These are phyloP conservation scores for Bonnemaisonia californica DNA, from an alignment of 31 red algal species.

Conservation along the genomic window DNA sequence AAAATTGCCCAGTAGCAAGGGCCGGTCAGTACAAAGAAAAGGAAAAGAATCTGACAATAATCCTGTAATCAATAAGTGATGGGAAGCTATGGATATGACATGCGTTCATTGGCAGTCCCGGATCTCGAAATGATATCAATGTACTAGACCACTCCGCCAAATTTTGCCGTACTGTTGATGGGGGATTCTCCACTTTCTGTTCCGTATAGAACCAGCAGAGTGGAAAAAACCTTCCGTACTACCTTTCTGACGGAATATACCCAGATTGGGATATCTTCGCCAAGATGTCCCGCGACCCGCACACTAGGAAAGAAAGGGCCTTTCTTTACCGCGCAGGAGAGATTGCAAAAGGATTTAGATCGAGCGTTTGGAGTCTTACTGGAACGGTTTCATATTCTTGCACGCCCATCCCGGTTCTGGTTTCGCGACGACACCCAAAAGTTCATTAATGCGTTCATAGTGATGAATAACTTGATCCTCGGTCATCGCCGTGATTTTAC, in stretches of 20 bases:
- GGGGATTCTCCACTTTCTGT: neutral
- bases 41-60: slow-evolving; percentile 15
- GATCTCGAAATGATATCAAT: slow-evolving; percentile 15
- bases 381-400: slow-evolving; percentile 42
- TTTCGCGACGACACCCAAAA: slow-evolving; percentile 16
- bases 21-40: slow-evolving; percentile 23
- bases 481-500: neutral
- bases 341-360: slow-evolving; percentile 28
- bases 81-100: slow-evolving; percentile 28
- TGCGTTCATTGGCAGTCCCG: slow-evolving; percentile 3
- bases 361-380: slow-evolving; percentile 35
- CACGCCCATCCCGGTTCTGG: neutral
- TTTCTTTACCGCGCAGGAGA: slow-evolving; percentile 3
- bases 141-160: neutral
- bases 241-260: slow-evolving; percentile 17
- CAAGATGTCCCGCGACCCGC: neutral
- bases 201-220: neutral
- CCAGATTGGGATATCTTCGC: neutral
- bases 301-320: neutral
- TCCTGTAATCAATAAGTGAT: slow-evolving; percentile 20
- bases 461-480: slow-evolving; percentile 36
- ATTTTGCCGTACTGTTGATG: neutral
- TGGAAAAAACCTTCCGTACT: slow-evolving; percentile 1
- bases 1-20: slow-evolving; percentile 32
- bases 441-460: slow-evolving; percentile 29